Evolutionary conservation across 371 early-diverging fungal genomes (phyloP).

Genomic region (Mortierella sp.): DNA sequence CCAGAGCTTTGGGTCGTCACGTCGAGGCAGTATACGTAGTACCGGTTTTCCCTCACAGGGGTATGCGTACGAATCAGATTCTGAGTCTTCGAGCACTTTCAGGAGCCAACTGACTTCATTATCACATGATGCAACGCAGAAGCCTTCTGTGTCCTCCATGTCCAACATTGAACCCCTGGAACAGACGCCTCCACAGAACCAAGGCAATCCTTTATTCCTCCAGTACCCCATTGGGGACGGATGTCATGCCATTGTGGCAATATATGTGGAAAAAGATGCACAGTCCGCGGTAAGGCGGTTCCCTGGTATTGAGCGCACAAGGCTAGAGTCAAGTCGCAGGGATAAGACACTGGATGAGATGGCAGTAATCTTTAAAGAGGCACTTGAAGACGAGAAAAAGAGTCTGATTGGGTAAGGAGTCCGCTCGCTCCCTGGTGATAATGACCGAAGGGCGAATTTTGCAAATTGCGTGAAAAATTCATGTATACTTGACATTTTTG

Average conservation of each 20-base stretch:
- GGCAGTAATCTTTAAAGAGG: conserved; percentile 17
- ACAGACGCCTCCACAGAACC: background rate
- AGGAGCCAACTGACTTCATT: background rate
- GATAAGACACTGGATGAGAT: conserved; percentile 21
- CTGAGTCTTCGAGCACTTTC: background rate
- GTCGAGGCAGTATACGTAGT: background rate
- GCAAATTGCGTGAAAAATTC: too few relatives aligned
- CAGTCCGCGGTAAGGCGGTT: conserved; percentile 19
- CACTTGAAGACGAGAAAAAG: conserved; percentile 23
- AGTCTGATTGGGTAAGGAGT: background rate
- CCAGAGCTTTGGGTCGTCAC: background rate
- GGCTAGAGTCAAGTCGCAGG: conserved; percentile 11
- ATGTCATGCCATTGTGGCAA: conserved; percentile 26
- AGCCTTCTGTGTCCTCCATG: background rate
- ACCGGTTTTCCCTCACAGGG: background rate
- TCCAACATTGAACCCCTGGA: background rate
- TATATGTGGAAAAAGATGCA: conserved; percentile 39
- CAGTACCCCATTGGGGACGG: conserved; percentile 48
- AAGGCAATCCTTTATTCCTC: conserved; percentile 30
- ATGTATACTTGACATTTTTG: too few relatives aligned
- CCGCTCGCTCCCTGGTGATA: too few relatives aligned
- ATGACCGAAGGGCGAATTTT: too few relatives aligned
- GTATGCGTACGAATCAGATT: background rate
- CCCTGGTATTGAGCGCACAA: conserved; percentile 12
- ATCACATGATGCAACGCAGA: background rate